Evolutionary conservation across 768 basidiomycete genomes (phyloP).

Genomic region (Tulasnella sp.): DNA sequence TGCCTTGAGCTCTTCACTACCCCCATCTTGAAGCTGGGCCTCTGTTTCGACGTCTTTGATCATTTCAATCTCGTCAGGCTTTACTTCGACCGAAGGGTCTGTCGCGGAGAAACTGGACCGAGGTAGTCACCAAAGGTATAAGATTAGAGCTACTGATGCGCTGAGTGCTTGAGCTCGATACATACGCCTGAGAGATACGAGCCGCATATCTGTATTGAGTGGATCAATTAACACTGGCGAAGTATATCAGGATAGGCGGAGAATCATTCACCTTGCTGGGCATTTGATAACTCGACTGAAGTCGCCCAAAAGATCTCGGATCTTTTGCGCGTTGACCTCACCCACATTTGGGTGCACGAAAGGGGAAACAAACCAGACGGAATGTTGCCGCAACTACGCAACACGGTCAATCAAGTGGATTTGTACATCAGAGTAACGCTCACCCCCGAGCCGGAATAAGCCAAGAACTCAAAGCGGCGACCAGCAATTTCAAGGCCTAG

Average conservation of each 20-base stretch:
- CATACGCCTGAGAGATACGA: slow-evolving; percentile 68
- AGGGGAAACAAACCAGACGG: slow-evolving; percentile 28
- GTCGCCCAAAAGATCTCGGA: slow-evolving; percentile 63
- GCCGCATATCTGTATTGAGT: slow-evolving; percentile 53
- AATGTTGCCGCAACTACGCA: slow-evolving; percentile 33
- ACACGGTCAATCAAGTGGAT: slow-evolving; percentile 52
- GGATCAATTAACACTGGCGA: too few species aligned
- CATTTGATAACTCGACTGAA: slow-evolving; percentile 49
- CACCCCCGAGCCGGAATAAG: slow-evolving; percentile 25
- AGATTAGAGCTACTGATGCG: neutral
- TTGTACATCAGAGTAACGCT: neutral
- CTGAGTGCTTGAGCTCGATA: neutral
- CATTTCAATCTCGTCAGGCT: slow-evolving; percentile 56
- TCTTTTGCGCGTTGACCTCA: slow-evolving; percentile 52
- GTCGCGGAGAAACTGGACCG: slow-evolving; percentile 58
- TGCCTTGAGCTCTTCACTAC: neutral
- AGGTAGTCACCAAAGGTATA: neutral
- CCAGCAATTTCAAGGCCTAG: slow-evolving; percentile 24
- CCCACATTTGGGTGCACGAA: slow-evolving; percentile 38
- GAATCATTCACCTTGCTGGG: slow-evolving; percentile 56
- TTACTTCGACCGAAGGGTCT: slow-evolving; percentile 62
- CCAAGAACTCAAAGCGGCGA: slow-evolving; percentile 27
- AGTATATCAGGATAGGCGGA: neutral
- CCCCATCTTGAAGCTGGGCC: neutral
- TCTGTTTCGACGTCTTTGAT: slow-evolving; percentile 52